phyloP scores from a whole-genome alignment of 2,329 filamentous ascomycete genomes.

The Zopfia rhizophila region DNA sequence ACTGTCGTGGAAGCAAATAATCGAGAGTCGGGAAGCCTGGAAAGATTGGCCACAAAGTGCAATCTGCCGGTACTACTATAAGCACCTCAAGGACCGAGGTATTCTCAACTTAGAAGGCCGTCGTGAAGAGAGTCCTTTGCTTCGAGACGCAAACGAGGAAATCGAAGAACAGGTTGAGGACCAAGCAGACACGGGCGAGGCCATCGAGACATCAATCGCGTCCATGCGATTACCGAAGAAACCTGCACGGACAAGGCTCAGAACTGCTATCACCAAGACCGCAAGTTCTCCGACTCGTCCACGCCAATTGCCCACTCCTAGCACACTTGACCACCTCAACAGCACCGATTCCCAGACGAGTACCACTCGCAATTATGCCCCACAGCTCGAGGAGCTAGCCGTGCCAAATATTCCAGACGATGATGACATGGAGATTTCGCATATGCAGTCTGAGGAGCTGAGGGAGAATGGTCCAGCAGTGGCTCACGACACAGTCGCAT shows the following conservation, averaged over 20 bases:
- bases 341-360: neutral
- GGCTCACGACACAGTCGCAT: neutral
- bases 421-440: slow-evolving; percentile 40
- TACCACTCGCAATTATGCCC: neutral
- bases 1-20: slow-evolving; percentile 35
- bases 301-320: slow-evolving; percentile 43
- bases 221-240: no score
- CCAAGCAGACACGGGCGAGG: neutral
- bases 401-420: slow-evolving; percentile 33
- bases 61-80: slow-evolving; percentile 29
- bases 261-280: no score
- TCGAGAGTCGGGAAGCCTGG: neutral
- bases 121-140: neutral
- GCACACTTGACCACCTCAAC: slow-evolving; percentile 32
- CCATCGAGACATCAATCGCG: neutral
- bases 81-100: slow-evolving; percentile 20
- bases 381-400: neutral
- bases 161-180: neutral
- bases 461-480: slow-evolving; percentile 19
- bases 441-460: slow-evolving; percentile 4
- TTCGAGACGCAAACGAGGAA: slow-evolving; percentile 2
- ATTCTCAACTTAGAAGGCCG: neutral
- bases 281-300: slow-evolving; percentile 2
- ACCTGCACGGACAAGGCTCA: no score
- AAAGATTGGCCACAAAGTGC: slow-evolving; percentile 16